Percentiles rank a stretch among this genome's conserved stretches.
Conservation (phyloP, 768 basidiomycete species). For the Tylopilus felleus region DNA sequence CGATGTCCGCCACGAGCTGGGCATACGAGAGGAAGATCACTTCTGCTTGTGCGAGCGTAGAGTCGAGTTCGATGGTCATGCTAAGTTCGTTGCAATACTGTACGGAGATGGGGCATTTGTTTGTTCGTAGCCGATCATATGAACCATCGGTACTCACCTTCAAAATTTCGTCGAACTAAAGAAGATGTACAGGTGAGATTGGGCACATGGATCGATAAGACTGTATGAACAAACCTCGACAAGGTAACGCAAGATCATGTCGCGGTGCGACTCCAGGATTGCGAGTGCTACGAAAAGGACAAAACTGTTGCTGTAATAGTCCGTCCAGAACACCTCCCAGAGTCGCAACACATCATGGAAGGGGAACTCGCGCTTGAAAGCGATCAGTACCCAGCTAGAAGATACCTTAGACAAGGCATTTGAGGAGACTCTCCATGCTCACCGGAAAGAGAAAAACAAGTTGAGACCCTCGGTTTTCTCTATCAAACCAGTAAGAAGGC, state of each 20-base stretch:
- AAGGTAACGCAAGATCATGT: constrained; percentile 92
- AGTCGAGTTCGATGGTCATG: constrained; percentile 96
- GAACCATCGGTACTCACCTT: constrained; percentile 20
- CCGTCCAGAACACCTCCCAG: constrained; percentile 95
- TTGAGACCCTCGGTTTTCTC: constrained; percentile 88
- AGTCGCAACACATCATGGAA: constrained; percentile 86
- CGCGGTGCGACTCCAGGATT: constrained; percentile 90
- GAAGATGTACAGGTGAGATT: constrained; percentile 2
- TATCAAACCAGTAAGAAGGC: constrained; percentile 33
- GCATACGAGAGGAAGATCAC: constrained; percentile 92
- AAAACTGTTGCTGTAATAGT: constrained; percentile 84
- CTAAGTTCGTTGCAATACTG: constrained; percentile 90
- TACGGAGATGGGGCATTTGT: constrained; percentile 24
- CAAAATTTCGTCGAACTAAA: constrained; percentile 58
- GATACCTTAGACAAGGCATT: not conserved
- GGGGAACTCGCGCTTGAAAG: constrained; percentile 95
- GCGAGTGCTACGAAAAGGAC: constrained; percentile 94
- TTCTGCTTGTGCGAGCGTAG: constrained; percentile 93
- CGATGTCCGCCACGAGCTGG: constrained; percentile 84
- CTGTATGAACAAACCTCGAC: constrained; percentile 65
- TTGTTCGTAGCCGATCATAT: not conserved
- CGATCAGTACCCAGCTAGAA: constrained; percentile 80
- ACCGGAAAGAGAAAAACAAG: constrained; percentile 98
- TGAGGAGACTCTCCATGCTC: constrained; percentile 23
- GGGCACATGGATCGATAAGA: not conserved